Percentiles rank a stretch among this genome's conserved stretches.
phyloP scores from a whole-genome alignment of 805 yeast species.

The Jamesozyma piceae region DNA sequence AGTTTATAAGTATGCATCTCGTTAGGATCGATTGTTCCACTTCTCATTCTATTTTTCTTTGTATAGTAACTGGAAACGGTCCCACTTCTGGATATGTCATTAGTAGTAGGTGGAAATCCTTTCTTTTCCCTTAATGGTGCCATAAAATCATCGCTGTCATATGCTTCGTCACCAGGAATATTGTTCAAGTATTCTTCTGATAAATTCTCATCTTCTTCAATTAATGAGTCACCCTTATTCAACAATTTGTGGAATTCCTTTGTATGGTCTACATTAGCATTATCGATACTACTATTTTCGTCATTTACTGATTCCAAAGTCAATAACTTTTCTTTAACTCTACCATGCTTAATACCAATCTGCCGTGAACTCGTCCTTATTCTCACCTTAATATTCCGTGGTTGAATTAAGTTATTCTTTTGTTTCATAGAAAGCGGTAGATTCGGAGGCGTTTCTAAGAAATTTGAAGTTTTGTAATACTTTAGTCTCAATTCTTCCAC shows the following conservation, averaged over 20 bases:
- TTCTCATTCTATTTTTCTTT: constrained; percentile 19
- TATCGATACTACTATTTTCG: constrained; percentile 9
- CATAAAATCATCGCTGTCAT: constrained; percentile 28
- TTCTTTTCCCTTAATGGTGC: constrained; percentile 25
- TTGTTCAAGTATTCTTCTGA: constrained; percentile 21
- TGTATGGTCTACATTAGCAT: constrained; percentile 23
- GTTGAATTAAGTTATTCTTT: constrained; percentile 26
- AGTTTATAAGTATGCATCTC: constrained; percentile 8
- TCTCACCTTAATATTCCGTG: constrained; percentile 28
- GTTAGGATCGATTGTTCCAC: constrained; percentile 19
- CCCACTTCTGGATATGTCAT: constrained; percentile 17
- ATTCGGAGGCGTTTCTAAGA: constrained; percentile 30
- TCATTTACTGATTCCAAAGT: constrained; percentile 28
- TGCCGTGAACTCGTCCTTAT: constrained; percentile 30
- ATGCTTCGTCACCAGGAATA: constrained; percentile 32
- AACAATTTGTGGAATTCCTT: constrained; percentile 27
- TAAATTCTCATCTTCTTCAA: constrained; percentile 4
- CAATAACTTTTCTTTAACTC: constrained; percentile 28
- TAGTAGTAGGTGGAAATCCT: neutral
- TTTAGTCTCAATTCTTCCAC: constrained; percentile 28
- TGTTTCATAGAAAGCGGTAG: constrained; percentile 27
- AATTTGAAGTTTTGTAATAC: constrained; percentile 27
- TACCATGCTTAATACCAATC: constrained; percentile 32
- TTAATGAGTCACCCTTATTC: constrained; percentile 12
- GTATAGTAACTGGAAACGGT: constrained; percentile 30